Evolutionary conservation across 192 early-diverging fungal species (phyloP).

Genomic region (Coemansia asiatica): DNA sequence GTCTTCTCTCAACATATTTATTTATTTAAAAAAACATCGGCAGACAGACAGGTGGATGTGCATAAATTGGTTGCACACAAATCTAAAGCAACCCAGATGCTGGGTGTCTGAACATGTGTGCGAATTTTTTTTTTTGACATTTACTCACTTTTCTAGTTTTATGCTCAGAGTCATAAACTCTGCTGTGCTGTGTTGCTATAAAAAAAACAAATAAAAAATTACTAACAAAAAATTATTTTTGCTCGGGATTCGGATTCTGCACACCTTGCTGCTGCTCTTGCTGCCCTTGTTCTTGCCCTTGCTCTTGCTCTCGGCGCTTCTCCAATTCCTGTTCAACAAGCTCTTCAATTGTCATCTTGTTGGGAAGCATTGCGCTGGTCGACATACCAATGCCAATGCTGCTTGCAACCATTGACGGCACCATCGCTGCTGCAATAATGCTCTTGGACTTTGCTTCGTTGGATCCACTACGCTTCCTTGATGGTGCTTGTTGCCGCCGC

Average conservation of each 20-base stretch:
- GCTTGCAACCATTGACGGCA: constrained; percentile 51
- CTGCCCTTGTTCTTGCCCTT: constrained; percentile 5
- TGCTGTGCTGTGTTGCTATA: neutral
- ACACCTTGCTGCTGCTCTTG: constrained; percentile 4
- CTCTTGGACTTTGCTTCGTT: constrained; percentile 28
- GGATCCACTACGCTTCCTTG: constrained; percentile 41
- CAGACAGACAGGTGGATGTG: neutral
- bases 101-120: neutral
- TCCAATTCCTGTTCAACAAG: constrained; percentile 53
- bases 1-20: neutral
- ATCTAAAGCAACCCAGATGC: neutral
- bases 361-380: constrained; percentile 50
- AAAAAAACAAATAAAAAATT: constrained; percentile 6
- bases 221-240: neutral
- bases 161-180: neutral
- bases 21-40: neutral
- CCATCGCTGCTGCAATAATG: constrained; percentile 47
- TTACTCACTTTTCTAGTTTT: neutral
- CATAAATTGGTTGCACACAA: neutral
- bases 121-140: neutral
- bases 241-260: neutral
- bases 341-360: constrained; percentile 52
- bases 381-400: constrained; percentile 56
- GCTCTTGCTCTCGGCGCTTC: constrained; percentile 13
- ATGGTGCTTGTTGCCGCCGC: constrained; percentile 9